phyloP scores from a whole-genome alignment of 148 eudicot species.

The Heliamphora exappendiculata region DNA sequence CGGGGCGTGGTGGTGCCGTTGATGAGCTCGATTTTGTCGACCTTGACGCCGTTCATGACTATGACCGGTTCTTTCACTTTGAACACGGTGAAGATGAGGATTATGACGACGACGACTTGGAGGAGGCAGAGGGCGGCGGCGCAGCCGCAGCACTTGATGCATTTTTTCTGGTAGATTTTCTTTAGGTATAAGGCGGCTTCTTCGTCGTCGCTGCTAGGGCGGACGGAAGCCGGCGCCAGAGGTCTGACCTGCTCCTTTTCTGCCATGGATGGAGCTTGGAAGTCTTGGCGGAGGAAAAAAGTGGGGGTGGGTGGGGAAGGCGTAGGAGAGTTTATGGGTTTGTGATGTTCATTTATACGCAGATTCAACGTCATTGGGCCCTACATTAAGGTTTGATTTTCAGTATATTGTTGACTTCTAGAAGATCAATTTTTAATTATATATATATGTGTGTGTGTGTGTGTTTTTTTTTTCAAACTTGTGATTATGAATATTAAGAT shows the following conservation, averaged over 20 bases:
- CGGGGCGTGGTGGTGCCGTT: constrained; percentile 16
- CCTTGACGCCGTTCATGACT: constrained; percentile 16
- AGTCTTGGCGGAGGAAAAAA: background rate
- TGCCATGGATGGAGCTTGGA: constrained; percentile 16
- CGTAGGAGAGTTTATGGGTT: background rate
- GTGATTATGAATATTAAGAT: too few relatives aligned
- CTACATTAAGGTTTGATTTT: too few relatives aligned
- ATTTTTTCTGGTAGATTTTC: background rate
- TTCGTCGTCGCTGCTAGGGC: constrained; percentile 20
- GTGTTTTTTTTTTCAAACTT: too few relatives aligned
- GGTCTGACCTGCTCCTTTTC: constrained; percentile 33
- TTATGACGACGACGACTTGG: constrained; percentile 6
- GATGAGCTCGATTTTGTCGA: constrained; percentile 15
- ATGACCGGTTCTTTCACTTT: constrained; percentile 24
- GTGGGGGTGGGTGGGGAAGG: background rate
- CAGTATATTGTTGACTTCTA: too few relatives aligned
- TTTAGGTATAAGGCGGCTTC: constrained; percentile 3
- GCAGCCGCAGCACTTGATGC: constrained; percentile 23
- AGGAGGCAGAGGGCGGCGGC: constrained; percentile 19
- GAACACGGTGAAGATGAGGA: constrained; percentile 34
- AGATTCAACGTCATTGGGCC: too few relatives aligned
- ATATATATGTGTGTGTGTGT: too few relatives aligned
- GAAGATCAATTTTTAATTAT: too few relatives aligned
- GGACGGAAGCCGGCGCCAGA: constrained; percentile 28
- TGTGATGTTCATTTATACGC: constrained; percentile 1